A percentile compares a stretch with the other conserved stretches of the same genome.
Conservation (phyloP, 176 grass and related monocot species). For the Miscanthus lutarioriparius region DNA sequence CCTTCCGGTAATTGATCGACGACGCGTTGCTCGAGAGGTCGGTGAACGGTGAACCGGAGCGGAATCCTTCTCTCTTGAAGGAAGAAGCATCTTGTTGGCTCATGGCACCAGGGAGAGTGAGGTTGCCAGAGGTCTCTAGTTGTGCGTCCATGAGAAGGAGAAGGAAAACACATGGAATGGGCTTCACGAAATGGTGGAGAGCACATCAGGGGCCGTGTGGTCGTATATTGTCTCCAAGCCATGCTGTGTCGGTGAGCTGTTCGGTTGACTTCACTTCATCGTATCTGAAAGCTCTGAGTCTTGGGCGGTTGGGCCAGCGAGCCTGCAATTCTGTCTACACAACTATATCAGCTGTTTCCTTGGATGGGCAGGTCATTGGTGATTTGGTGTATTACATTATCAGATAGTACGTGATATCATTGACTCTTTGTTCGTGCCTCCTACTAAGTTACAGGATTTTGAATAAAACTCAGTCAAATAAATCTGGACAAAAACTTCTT, state of each 20-base stretch:
- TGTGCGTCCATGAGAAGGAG: background rate
- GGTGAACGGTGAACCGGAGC: conserved; percentile 29
- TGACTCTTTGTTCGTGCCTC: conserved; percentile 20
- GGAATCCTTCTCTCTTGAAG: conserved; percentile 39
- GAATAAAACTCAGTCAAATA: background rate
- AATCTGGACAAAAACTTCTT: background rate
- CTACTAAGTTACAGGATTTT: conserved; percentile 21
- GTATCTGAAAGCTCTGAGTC: background rate
- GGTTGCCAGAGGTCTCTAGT: background rate
- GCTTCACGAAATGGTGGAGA: conserved; percentile 26
- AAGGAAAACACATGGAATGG: conserved; percentile 7
- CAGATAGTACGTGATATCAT: background rate
- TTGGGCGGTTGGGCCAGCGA: background rate
- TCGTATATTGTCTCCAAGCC: background rate
- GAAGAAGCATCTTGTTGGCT: conserved; percentile 18
- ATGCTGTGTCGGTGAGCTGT: background rate
- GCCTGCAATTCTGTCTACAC: background rate
- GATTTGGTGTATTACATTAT: background rate
- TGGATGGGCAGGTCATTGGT: too few species aligned
- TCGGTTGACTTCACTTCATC: conserved; percentile 23
- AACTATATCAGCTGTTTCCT: conserved; percentile 22
- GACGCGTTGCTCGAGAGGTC: conserved; percentile 37
- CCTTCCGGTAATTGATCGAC: conserved; percentile 42
- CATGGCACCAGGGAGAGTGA: conserved; percentile 38
- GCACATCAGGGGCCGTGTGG: conserved; percentile 10